These are phyloP conservation scores for Coemansia sp. DNA, from an alignment of 192 early-diverging fungal species.

Conservation along the genomic window DNA sequence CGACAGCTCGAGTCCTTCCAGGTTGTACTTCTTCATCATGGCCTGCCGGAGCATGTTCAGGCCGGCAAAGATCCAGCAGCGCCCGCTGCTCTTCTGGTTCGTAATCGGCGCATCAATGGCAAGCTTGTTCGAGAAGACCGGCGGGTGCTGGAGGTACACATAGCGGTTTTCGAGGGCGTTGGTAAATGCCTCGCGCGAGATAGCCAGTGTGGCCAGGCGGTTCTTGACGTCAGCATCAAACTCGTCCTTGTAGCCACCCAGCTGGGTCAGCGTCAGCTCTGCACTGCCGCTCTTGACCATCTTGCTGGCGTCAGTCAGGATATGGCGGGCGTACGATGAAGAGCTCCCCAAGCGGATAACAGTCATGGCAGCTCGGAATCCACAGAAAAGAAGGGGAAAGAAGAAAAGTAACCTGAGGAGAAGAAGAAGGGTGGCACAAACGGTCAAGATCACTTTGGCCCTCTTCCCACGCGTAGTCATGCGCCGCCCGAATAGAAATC, in stretches of 20 bases:
- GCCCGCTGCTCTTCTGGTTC: slow-evolving; percentile 68
- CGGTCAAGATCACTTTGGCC: too few species aligned
- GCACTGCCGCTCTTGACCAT: background rate
- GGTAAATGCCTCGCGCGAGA: slow-evolving; percentile 53
- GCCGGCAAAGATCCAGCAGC: slow-evolving; percentile 83
- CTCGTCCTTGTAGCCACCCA: slow-evolving; percentile 20
- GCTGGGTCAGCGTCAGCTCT: slow-evolving; percentile 18
- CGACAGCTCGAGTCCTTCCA: slow-evolving; percentile 74
- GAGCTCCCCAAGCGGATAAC: slow-evolving; percentile 16
- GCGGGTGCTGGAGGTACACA: slow-evolving; percentile 25
- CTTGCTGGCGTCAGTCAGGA: slow-evolving; percentile 12
- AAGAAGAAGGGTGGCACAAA: too few species aligned
- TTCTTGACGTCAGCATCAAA: slow-evolving; percentile 66
- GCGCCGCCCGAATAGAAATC: too few species aligned
- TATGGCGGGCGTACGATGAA: slow-evolving; percentile 38
- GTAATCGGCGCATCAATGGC: slow-evolving; percentile 53
- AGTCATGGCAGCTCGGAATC: too few species aligned
- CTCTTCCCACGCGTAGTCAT: too few species aligned
- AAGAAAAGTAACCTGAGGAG: background rate
- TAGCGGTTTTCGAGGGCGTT: slow-evolving; percentile 57
- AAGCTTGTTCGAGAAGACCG: slow-evolving; percentile 39
- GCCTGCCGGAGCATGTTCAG: slow-evolving; percentile 63
- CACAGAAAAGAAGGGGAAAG: background rate
- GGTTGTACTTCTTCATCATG: slow-evolving; percentile 67
- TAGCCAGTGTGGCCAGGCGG: slow-evolving; percentile 59